Percentiles rank a stretch among this genome's conserved stretches.
Evolutionary conservation across 768 basidiomycete species (phyloP).

Genomic region (Tulasnella sp.): DNA sequence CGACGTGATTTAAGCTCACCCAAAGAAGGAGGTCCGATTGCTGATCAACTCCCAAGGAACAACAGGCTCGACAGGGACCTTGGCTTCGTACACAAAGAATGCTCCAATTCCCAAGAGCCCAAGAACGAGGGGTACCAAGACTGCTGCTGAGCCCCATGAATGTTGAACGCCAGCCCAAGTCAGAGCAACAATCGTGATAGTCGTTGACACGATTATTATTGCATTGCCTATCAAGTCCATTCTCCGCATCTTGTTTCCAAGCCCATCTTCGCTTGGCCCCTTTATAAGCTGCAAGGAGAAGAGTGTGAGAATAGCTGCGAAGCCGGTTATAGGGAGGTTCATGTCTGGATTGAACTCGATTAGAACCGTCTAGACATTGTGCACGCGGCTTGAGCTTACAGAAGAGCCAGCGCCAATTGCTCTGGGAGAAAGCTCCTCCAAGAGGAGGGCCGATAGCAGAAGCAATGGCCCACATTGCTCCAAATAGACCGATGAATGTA

Average conservation of each 20-base stretch:
- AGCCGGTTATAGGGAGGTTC: background rate
- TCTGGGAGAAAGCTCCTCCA: conserved; percentile 37
- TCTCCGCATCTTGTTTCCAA: background rate
- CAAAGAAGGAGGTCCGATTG: conserved; percentile 37
- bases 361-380: background rate
- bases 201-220: conserved; percentile 35
- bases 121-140: conserved; percentile 43
- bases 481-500: conserved; percentile 39
- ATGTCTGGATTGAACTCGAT: background rate
- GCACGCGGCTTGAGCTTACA: conserved; percentile 22
- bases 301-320: background rate
- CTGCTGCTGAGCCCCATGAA: conserved; percentile 41
- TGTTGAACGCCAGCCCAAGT: conserved; percentile 45
- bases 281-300: background rate
- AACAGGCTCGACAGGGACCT: background rate
- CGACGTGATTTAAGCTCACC: conserved; percentile 27
- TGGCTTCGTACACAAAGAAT: conserved; percentile 20
- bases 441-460: conserved; percentile 26
- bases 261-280: background rate
- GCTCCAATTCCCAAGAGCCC: conserved; percentile 38
- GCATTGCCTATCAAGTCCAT: conserved; percentile 32
- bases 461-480: conserved; percentile 37
- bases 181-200: conserved; percentile 39
- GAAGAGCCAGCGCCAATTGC: conserved; percentile 45
- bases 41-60: conserved; percentile 36